A percentile compares a stretch with the other conserved stretches of the same genome.
Evolutionary conservation across 1,284 basidiomycete genomes (phyloP).

Genomic region (Microbotryum violaceum): DNA sequence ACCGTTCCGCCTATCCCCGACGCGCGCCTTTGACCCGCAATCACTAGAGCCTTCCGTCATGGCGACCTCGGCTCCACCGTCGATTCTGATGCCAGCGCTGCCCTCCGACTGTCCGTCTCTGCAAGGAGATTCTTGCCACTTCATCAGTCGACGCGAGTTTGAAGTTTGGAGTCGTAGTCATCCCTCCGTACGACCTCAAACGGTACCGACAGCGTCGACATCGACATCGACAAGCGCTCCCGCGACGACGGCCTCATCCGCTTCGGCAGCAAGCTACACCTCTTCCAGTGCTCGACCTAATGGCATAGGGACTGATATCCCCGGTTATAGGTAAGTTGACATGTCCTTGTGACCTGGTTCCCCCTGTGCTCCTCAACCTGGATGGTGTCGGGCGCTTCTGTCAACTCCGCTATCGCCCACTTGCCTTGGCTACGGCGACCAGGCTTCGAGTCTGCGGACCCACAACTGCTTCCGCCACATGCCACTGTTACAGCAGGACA

Average conservation of each 20-base stretch:
- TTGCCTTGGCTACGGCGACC: no score
- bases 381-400: no score
- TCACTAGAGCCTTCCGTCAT: neutral
- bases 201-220: slow-evolving; percentile 4
- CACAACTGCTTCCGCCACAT: no score
- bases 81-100: neutral
- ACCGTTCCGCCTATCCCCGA: no score
- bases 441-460: no score
- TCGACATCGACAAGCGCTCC: slow-evolving; percentile 3
- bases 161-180: slow-evolving; percentile 5
- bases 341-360: neutral
- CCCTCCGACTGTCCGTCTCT: neutral
- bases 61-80: neutral
- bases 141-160: slow-evolving; percentile 12
- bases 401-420: no score
- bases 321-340: neutral
- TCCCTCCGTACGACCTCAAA: slow-evolving; percentile 14
- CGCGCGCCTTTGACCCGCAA: no score
- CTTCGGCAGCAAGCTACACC: neutral
- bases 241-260: slow-evolving; percentile 6
- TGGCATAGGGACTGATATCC: neutral
- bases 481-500: no score
- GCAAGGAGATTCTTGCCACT: slow-evolving; percentile 1
- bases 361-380: neutral
- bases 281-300: no score